phyloP scores from a whole-genome alignment of 441 rosid species.

The Gossypium laxum region DNA sequence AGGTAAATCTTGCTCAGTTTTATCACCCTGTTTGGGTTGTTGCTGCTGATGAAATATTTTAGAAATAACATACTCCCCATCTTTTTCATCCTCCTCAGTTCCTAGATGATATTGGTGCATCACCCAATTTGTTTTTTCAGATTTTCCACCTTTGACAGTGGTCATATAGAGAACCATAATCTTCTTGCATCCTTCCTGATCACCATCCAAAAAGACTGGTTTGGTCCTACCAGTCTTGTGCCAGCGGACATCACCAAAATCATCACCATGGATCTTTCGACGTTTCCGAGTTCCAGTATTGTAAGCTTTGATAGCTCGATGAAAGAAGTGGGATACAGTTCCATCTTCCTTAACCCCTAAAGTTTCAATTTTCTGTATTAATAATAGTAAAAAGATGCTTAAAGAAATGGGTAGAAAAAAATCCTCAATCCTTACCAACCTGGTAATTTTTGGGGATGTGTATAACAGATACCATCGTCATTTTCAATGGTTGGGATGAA shows the following conservation, averaged over 20 bases:
- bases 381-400: not conserved
- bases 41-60: slow-evolving; percentile 74
- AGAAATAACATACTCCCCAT: slow-evolving; percentile 65
- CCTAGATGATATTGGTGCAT: slow-evolving; percentile 97
- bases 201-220: slow-evolving; percentile 65
- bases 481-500: slow-evolving; percentile 67
- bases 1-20: slow-evolving; percentile 36
- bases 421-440: slow-evolving; percentile 30
- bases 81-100: slow-evolving; percentile 72
- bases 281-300: slow-evolving; percentile 88
- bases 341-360: slow-evolving; percentile 80
- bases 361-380: not conserved
- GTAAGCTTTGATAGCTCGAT: slow-evolving; percentile 79
- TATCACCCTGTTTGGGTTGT: slow-evolving; percentile 40
- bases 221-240: slow-evolving; percentile 89
- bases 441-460: slow-evolving; percentile 89
- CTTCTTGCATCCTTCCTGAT: slow-evolving; percentile 74
- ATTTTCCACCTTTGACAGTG: slow-evolving; percentile 44
- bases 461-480: slow-evolving; percentile 88
- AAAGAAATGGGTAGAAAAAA: slow-evolving; percentile 6
- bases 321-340: slow-evolving; percentile 66
- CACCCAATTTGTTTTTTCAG: slow-evolving; percentile 83
- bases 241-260: slow-evolving; percentile 82
- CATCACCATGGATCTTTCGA: slow-evolving; percentile 69
- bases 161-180: slow-evolving; percentile 75